Base-by-base conservation (phyloP, 139 green algal genomes). In the Picochlorum sp. region DNA sequence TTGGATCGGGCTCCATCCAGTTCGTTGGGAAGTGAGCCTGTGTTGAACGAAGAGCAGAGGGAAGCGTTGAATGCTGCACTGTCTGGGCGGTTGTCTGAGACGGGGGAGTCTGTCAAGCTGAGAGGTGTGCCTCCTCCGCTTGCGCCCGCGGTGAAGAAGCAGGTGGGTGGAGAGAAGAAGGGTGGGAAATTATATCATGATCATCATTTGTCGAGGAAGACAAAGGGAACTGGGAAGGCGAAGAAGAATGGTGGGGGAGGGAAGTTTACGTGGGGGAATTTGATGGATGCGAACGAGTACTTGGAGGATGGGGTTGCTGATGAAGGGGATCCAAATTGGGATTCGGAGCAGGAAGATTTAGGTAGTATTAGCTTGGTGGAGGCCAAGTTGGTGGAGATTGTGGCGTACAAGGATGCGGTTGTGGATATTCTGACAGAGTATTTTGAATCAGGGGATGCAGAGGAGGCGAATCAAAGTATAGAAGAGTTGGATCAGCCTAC, bases 201-300 rank as follows among this genome's bases (percentile, higher is more conserved):
- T 50, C 68, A 77, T 57, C 69, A 79, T 64, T 49, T 77, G 13
- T 78, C 67, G 26, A 61, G 72, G 26, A 49, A 41, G 72, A 71
- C 51, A 78, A 78, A 62, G 70, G 51, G 51, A 59, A 64, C 56
- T 3, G 85, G 87, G 6, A 74, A 64, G 18, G 41, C 81, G 23
- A 95, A 96, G 75, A 96, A 96, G 57, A 74, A 75, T 34, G 89
- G 89, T 0, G 83, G 56, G 4, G 89, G 89, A 10, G 90, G 90
- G 47, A 92, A 91, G 72, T 95, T 78, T 71, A 94, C 87, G 0
- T 96, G 90, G 90, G 89, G 87, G 20, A 49, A 44, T 3, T 62
- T 76, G 21, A 34, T 80, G 44, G 74, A 80, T 15, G 63, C 73
- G 14, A 50, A 47, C n/a, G 8, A 21, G 56, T 10, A 16, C 20